Percentiles rank a stretch among this genome's conserved stretches.
These are phyloP conservation scores for Sporothrix sp. DNA, from an alignment of 2,329 filamentous ascomycete species.

Conservation along the genomic window DNA sequence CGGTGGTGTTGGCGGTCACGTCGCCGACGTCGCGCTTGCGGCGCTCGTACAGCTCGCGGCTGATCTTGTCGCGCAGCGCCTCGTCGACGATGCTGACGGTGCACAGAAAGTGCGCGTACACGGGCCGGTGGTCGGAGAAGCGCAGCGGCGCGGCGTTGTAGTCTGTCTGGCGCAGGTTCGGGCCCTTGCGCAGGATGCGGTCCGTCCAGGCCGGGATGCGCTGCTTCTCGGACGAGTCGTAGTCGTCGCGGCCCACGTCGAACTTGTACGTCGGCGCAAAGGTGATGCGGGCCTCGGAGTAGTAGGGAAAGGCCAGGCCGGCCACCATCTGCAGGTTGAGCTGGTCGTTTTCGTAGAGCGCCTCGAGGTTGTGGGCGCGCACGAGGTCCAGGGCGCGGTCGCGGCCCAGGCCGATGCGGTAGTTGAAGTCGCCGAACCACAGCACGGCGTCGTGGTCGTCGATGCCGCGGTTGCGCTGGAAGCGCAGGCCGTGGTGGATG, in stretches of 20 bases:
- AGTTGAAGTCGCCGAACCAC: slow-evolving; percentile 98
- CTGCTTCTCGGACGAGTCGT: slow-evolving; percentile 92
- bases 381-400: slow-evolving; percentile 70
- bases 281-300: slow-evolving; percentile 77
- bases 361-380: slow-evolving; percentile 61
- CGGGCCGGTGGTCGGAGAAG: slow-evolving; percentile 94
- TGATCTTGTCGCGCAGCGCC: slow-evolving; percentile 58
- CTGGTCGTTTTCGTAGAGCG: slow-evolving; percentile 87
- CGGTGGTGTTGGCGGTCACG: slow-evolving; percentile 45
- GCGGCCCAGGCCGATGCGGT: slow-evolving; percentile 77
- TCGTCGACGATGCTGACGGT: slow-evolving; percentile 75
- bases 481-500: slow-evolving; percentile 76
- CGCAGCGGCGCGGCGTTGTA: slow-evolving; percentile 75
- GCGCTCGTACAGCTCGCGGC: slow-evolving; percentile 62
- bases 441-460: slow-evolving; percentile 83
- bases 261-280: slow-evolving; percentile 96
- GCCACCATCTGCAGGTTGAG: slow-evolving; percentile 95
- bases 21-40: slow-evolving; percentile 57
- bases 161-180: slow-evolving; percentile 68
- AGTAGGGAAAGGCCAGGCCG: slow-evolving; percentile 79
- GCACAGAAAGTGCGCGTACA: slow-evolving; percentile 83
- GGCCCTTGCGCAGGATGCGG: slow-evolving; percentile 77
- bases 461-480: slow-evolving; percentile 83
- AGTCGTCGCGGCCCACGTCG: slow-evolving; percentile 76
- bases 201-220: slow-evolving; percentile 97